Conservation (phyloP, 1,284 basidiomycete species). For the Puccinia hordei region DNA sequence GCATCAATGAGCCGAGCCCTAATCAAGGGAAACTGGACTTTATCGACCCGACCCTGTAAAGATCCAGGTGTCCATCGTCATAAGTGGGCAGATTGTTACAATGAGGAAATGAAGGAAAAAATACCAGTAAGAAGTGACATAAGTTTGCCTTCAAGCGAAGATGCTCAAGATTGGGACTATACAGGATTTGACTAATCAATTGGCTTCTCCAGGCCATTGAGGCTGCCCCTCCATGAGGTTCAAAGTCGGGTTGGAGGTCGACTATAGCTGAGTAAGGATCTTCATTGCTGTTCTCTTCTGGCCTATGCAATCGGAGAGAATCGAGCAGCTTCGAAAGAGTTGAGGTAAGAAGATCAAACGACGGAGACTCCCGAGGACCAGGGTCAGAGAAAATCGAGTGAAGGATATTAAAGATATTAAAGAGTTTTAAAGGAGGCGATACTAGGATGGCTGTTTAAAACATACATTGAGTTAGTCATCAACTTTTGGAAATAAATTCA, state of each 20-base stretch:
- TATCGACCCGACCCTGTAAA: conserved; percentile 6
- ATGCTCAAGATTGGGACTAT: background rate
- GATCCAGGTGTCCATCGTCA: background rate
- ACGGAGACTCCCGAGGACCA: background rate
- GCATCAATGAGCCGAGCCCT: background rate
- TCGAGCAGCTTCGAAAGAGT: conserved; percentile 8
- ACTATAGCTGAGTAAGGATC: background rate
- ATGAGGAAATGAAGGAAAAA: background rate
- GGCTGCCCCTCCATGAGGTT: no score
- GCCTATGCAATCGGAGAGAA: background rate
- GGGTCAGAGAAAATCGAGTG: conserved; percentile 16
- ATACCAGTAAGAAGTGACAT: conserved; percentile 22
- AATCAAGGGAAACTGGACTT: background rate
- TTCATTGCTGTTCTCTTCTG: background rate
- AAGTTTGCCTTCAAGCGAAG: conserved; percentile 19
- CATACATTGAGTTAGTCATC: background rate
- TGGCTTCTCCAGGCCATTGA: background rate
- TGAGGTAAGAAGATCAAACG: background rate
- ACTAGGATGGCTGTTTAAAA: background rate
- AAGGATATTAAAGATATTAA: conserved; percentile 3
- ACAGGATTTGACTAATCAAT: background rate
- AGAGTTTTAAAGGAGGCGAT: conserved; percentile 14
- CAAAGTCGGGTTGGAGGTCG: background rate
- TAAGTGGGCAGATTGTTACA: background rate
- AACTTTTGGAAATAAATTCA: background rate